These are phyloP conservation scores for Cutaneotrichosporon curvatum DNA, from an alignment of 1,284 basidiomycete species.

Conservation along the genomic window DNA sequence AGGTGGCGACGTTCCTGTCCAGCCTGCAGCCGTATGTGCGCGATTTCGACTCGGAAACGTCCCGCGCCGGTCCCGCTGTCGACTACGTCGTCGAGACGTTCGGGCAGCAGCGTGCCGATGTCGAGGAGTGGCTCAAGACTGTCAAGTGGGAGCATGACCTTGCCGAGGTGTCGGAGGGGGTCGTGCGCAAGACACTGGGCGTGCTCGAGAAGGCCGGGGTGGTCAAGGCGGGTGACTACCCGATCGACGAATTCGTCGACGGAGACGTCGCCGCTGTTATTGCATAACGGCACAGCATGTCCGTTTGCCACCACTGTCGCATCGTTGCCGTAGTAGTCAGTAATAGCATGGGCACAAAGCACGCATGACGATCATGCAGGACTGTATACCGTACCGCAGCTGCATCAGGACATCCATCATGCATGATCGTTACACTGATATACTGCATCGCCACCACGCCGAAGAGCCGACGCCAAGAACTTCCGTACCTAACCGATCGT, in stretches of 20 bases:
- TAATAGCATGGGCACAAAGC: too few species aligned
- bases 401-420: too few species aligned
- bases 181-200: slow-evolving; percentile 7
- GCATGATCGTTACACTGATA: too few species aligned
- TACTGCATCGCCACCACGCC: too few species aligned
- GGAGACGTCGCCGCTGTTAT: slow-evolving; percentile 46
- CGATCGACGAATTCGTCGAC: slow-evolving; percentile 58
- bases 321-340: too few species aligned
- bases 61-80: slow-evolving; percentile 57
- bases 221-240: slow-evolving; percentile 45
- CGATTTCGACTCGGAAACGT: slow-evolving; percentile 59
- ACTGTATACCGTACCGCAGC: too few species aligned
- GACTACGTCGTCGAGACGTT: slow-evolving; percentile 71
- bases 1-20: slow-evolving; percentile 57
- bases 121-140: slow-evolving; percentile 69
- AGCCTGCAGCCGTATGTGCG: slow-evolving; percentile 60
- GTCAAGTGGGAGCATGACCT: slow-evolving; percentile 69
- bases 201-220: slow-evolving; percentile 69
- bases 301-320: too few species aligned
- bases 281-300: too few species aligned
- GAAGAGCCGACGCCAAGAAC: too few species aligned
- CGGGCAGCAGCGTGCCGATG: slow-evolving; percentile 60
- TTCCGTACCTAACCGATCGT: too few species aligned
- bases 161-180: slow-evolving; percentile 51
- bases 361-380: too few species aligned